Conservation (phyloP, 78 protist species). For the Chrysochromulina parva region DNA sequence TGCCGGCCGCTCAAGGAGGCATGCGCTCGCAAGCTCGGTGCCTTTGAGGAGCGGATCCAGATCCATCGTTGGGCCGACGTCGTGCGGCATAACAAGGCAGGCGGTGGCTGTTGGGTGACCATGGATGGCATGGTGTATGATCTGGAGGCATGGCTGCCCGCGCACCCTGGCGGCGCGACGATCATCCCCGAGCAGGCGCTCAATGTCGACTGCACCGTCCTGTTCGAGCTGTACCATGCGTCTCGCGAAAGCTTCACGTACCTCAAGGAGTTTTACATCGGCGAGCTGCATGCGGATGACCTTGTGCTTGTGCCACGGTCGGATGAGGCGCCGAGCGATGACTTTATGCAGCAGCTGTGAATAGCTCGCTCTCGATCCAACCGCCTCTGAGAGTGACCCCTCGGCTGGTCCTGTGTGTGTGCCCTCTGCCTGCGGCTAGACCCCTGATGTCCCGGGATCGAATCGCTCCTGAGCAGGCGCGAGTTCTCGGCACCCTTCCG, state of each 20-base stretch:
- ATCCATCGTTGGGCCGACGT: neutral
- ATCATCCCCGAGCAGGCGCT: conserved; percentile 26
- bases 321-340: neutral
- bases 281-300: neutral
- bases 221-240: conserved; percentile 19
- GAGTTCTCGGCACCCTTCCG: neutral
- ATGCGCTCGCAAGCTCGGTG: neutral
- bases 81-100: neutral
- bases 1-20: neutral
- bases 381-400: no score
- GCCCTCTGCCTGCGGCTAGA: no score
- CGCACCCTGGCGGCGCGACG: conserved; percentile 36
- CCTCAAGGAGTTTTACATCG: conserved; percentile 10
- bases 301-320: neutral
- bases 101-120: conserved; percentile 18
- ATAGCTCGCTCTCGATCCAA: no score
- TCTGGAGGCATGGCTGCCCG: conserved; percentile 16
- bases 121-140: conserved; percentile 32
- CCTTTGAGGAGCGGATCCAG: neutral
- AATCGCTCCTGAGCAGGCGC: no score
- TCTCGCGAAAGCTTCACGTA: neutral
- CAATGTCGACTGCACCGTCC: neutral
- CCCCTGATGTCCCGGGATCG: no score
- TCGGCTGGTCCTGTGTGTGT: no score
- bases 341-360: conserved; percentile 8